Evolutionary conservation across 2,329 filamentous ascomycete species (phyloP), one percentile per base, ranked within the genome.

Genomic region (Ceratocystis papillata): DNA sequence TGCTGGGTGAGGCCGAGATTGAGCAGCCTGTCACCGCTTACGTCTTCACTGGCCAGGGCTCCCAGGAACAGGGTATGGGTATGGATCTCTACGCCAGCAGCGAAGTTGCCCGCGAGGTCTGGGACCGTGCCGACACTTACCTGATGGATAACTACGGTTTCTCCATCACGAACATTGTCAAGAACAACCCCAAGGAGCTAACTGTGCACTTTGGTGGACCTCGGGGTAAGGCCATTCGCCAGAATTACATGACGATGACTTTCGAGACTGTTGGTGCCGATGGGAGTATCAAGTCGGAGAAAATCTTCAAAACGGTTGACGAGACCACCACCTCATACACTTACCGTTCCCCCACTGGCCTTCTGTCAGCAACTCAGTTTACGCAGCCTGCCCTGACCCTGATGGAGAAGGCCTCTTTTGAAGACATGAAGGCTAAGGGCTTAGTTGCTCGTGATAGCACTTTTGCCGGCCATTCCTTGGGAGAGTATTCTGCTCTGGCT

Each of bases 161-260:
- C 73, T 92, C 92, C 5, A 99, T 99, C 73, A 96, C 92, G 74
- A 92, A 97, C 77, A 99, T 99, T 73, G 94, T 99, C 76, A 95
- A 91, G 82, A 99, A 97, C 81, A 99, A 99, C 78, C 94, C 94
- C 70, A 96, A 96, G 81, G 94, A 97, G 79, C 86, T 99, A 65
- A 99, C 95, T 4, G 90, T 99, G 70, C 89, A 99, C 80, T 99
- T 99, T 74, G 94, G 95, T 79, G 94, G 94, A 62, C 91, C 94
- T 69, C 89, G 90, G 67, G 94, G 94, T 74, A 99, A 97, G 79
- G 91, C 90, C 63, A 99, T 99, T 72, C 90, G 94, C 69, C 88
- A 96, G 74, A 99, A 99, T 78, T 99, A 99, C 81, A 97, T 97
- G 88, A 87, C 93, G 68, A 99, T 99, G 94, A 97, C 93, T 61